Percentiles rank a stretch among this genome's conserved stretches.
Evolutionary conservation across 1,284 basidiomycete genomes (phyloP).

Genomic region (Meira miltonrushii): DNA sequence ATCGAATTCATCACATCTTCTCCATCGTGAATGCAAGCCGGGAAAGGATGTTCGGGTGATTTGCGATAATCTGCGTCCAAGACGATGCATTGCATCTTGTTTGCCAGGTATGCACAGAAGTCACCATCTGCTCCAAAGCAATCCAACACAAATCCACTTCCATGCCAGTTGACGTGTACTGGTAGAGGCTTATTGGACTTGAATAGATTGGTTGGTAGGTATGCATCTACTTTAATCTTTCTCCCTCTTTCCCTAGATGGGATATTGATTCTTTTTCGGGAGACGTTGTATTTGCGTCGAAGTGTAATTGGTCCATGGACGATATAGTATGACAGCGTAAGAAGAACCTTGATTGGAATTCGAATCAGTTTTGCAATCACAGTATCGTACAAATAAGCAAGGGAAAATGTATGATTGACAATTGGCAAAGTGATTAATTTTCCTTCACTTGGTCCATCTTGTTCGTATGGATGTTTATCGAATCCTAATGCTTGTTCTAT

Average conservation of each 20-base stretch:
- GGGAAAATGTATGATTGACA: neutral
- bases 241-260: constrained; percentile 29
- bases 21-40: constrained; percentile 22
- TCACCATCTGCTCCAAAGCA: constrained; percentile 25
- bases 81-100: constrained; percentile 17
- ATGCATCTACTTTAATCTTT: constrained; percentile 25
- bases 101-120: constrained; percentile 19
- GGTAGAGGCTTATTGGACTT: constrained; percentile 1
- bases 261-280: constrained; percentile 19
- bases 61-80: constrained; percentile 47
- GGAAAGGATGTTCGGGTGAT: constrained; percentile 43
- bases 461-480: no score
- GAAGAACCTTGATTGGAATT: neutral
- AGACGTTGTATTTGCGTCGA: neutral
- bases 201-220: constrained; percentile 20
- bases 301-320: neutral
- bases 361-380: constrained; percentile 1
- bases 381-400: neutral
- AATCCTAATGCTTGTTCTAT: no score
- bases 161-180: constrained; percentile 27
- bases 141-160: constrained; percentile 28
- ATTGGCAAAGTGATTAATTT: neutral
- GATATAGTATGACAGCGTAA: neutral
- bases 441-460: no score
- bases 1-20: neutral